A percentile compares a stretch with the other conserved stretches of the same genome.
Conservation (phyloP, 2,329 filamentous ascomycete species). For the Hypoxylon sp. region DNA sequence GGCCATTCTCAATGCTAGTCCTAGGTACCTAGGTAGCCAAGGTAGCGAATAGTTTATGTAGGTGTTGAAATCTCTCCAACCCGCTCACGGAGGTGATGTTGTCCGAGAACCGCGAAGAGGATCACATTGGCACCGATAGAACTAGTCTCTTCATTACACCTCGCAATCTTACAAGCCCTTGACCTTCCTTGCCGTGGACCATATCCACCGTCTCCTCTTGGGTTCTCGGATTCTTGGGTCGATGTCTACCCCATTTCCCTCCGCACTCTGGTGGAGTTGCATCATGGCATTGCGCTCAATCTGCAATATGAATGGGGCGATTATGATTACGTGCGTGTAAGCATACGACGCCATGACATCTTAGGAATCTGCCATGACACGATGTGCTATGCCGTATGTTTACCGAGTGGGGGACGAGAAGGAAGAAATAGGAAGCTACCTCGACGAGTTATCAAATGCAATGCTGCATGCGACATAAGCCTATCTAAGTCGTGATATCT, state of each 20-base stretch:
- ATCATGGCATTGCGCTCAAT: not conserved
- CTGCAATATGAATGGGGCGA: not conserved
- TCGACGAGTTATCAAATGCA: not conserved
- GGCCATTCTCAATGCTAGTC: not conserved
- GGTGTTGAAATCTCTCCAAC: not conserved
- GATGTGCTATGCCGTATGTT: not conserved
- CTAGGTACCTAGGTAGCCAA: too few species aligned
- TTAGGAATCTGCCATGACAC: constrained; percentile 5
- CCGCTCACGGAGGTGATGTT: constrained; percentile 19
- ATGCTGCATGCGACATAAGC: not conserved
- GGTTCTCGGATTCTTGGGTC: not conserved
- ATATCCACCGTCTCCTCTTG: not conserved
- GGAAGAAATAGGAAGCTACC: constrained; percentile 1
- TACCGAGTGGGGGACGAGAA: not conserved
- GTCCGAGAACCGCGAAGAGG: not conserved
- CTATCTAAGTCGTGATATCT: not conserved
- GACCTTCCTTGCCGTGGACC: constrained; percentile 6
- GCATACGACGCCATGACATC: constrained; percentile 15
- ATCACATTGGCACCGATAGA: constrained; percentile 9
- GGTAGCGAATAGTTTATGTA: too few species aligned
- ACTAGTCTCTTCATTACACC: constrained; percentile 15
- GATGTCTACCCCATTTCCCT: constrained; percentile 7
- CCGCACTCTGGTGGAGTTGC: constrained; percentile 5
- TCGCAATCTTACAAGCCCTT: constrained; percentile 17
- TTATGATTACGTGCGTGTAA: not conserved